Percentiles rank a stretch among this genome's conserved stretches.
phyloP scores from a whole-genome alignment of 225 moss, liverwort and hornwort species.

The Rhytidiadelphus loreus region DNA sequence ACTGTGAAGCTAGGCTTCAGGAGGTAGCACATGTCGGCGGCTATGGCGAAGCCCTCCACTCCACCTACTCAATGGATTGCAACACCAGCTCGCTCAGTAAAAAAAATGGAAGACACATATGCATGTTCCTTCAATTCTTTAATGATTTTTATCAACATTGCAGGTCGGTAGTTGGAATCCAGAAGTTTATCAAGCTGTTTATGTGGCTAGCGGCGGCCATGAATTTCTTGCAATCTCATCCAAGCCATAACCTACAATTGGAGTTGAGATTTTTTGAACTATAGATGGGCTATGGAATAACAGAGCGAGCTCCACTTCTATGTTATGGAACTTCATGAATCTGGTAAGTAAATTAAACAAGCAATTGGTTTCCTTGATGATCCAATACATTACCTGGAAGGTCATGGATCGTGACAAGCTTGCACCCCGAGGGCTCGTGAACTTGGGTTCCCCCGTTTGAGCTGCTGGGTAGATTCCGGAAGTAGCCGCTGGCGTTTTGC shows the following conservation, averaged over 20 bases:
- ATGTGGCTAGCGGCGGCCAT: not conserved
- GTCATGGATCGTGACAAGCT: slow-evolving; percentile 50
- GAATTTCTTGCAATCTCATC: not conserved
- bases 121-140: not conserved
- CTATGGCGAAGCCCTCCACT: slow-evolving; percentile 61
- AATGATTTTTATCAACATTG: not conserved
- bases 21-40: slow-evolving; percentile 71
- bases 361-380: not conserved
- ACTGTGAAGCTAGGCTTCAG: slow-evolving; percentile 66
- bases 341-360: not conserved
- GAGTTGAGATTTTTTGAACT: not conserved
- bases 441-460: slow-evolving; percentile 4
- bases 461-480: slow-evolving; percentile 56
- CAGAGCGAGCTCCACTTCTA: not conserved
- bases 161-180: not conserved
- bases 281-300: too few species aligned
- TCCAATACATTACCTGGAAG: slow-evolving; percentile 38
- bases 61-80: slow-evolving; percentile 33
- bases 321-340: not conserved
- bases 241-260: too few species aligned
- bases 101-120: not conserved
- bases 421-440: slow-evolving; percentile 12
- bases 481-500: slow-evolving; percentile 68
- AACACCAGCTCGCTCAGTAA: not conserved
- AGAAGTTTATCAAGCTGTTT: not conserved